phyloP scores from a whole-genome alignment of 441 rosid species.

The Theobroma grandiflorum region DNA sequence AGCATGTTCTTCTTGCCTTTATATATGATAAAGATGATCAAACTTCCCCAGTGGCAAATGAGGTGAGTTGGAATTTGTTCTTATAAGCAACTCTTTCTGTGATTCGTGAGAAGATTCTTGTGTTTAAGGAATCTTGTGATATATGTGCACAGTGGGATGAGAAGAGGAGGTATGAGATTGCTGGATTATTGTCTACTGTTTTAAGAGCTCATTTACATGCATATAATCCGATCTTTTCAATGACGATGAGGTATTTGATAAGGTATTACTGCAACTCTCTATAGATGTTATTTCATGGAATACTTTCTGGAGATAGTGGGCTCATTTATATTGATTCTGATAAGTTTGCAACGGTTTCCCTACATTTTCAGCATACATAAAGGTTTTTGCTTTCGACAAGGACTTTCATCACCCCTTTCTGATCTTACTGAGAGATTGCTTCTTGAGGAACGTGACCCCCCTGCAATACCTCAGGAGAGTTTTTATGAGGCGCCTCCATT shows the following conservation, averaged over 20 bases:
- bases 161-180: conserved; percentile 86
- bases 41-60: conserved; percentile 87
- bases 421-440: conserved; percentile 88
- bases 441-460: conserved; percentile 83
- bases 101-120: neutral
- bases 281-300: neutral
- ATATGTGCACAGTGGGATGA: conserved; percentile 79
- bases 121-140: conserved; percentile 4
- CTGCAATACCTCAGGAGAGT: conserved; percentile 73
- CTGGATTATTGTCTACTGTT: conserved; percentile 87
- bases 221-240: conserved; percentile 82
- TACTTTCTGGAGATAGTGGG: conserved; percentile 5
- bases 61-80: conserved; percentile 56
- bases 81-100: neutral
- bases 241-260: conserved; percentile 88
- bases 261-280: conserved; percentile 48
- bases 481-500: conserved; percentile 82
- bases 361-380: conserved; percentile 72
- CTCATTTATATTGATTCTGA: conserved; percentile 23
- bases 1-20: conserved; percentile 92
- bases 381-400: conserved; percentile 82
- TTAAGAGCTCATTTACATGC: conserved; percentile 88
- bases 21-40: conserved; percentile 84
- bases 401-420: conserved; percentile 80
- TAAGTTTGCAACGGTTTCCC: conserved; percentile 12